phyloP scores from a whole-genome alignment of 495 filamentous ascomycete species.

The Penicillium lividum region DNA sequence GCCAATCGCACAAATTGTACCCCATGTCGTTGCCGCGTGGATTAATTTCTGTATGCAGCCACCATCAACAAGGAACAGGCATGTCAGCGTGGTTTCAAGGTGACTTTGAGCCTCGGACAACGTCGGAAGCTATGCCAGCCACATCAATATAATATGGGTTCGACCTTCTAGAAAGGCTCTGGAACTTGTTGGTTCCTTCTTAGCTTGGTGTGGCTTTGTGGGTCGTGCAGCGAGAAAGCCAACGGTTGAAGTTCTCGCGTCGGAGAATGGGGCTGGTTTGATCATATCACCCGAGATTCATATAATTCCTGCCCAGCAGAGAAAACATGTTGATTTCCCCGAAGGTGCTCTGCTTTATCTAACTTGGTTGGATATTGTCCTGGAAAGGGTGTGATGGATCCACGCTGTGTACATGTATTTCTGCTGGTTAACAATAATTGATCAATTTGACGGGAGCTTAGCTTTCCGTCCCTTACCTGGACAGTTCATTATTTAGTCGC shows the following conservation, averaged over 20 bases:
- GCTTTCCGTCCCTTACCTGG: background rate
- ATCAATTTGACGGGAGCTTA: background rate
- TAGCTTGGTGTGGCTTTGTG: slow-evolving; percentile 8
- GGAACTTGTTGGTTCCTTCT: slow-evolving; percentile 12
- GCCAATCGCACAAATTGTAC: background rate
- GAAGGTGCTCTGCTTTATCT: slow-evolving; percentile 3
- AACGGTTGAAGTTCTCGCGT: background rate
- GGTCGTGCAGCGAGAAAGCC: background rate
- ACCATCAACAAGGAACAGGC: slow-evolving; percentile 4
- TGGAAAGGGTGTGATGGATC: background rate
- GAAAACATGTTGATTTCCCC: background rate
- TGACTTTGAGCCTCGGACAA: slow-evolving; percentile 11
- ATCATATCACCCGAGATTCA: background rate
- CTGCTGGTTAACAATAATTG: slow-evolving; percentile 10
- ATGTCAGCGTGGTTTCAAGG: slow-evolving; percentile 13
- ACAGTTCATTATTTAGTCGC: background rate
- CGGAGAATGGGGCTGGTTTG: background rate
- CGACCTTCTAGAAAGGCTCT: slow-evolving; percentile 26
- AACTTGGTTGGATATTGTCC: slow-evolving; percentile 25
- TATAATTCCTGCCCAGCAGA: background rate
- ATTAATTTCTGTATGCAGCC: slow-evolving; percentile 16
- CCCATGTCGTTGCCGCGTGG: slow-evolving; percentile 6
- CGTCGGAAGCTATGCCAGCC: slow-evolving; percentile 17
- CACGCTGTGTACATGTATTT: background rate
- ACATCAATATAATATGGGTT: slow-evolving; percentile 14